A percentile compares a stretch with the other conserved stretches of the same genome.
Conservation (phyloP, 306 rosid species). For the Citrullus colocynthis region DNA sequence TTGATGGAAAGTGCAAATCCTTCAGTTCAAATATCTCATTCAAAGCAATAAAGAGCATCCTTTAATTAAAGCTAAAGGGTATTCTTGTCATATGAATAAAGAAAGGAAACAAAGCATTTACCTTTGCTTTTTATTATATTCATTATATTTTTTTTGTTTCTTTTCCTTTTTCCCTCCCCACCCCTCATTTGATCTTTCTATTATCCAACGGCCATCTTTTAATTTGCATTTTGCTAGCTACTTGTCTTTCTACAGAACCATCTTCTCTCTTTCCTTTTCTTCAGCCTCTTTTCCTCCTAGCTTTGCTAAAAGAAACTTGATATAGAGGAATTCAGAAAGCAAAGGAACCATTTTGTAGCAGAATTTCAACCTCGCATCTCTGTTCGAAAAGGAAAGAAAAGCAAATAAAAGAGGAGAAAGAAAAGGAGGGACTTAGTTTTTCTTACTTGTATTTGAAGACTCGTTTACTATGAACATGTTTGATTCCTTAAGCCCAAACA, state of each 20-base stretch:
- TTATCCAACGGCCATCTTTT: constrained; percentile 48
- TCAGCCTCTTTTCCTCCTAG: constrained; percentile 20
- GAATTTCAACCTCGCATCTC: constrained; percentile 30
- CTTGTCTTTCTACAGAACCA: constrained; percentile 18
- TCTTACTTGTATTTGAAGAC: constrained; percentile 74
- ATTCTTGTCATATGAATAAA: constrained; percentile 52
- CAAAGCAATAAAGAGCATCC: constrained; percentile 58
- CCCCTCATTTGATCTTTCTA: constrained; percentile 54
- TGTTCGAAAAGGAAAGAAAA: constrained; percentile 29
- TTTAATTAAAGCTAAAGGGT: constrained; percentile 77
- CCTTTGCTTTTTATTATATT: constrained; percentile 19
- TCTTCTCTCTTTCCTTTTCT: constrained; percentile 13
- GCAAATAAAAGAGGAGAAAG: constrained; percentile 22
- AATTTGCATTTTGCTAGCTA: constrained; percentile 10
- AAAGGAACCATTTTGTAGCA: constrained; percentile 22
- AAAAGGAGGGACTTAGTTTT: constrained; percentile 34
- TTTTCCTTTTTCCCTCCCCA: constrained; percentile 36
- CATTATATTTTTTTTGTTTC: neutral
- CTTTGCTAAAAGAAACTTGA: constrained; percentile 46
- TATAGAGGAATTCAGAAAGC: constrained; percentile 26
- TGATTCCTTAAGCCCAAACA: constrained; percentile 51
- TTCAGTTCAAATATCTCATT: constrained; percentile 16
- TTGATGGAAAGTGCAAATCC: constrained; percentile 51
- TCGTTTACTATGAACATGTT: constrained; percentile 49
- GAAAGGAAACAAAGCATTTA: constrained; percentile 33